Percentiles rank a stretch among this genome's conserved stretches.
These are phyloP conservation scores for Russula earlei DNA, from an alignment of 768 basidiomycete genomes.

Conservation along the genomic window DNA sequence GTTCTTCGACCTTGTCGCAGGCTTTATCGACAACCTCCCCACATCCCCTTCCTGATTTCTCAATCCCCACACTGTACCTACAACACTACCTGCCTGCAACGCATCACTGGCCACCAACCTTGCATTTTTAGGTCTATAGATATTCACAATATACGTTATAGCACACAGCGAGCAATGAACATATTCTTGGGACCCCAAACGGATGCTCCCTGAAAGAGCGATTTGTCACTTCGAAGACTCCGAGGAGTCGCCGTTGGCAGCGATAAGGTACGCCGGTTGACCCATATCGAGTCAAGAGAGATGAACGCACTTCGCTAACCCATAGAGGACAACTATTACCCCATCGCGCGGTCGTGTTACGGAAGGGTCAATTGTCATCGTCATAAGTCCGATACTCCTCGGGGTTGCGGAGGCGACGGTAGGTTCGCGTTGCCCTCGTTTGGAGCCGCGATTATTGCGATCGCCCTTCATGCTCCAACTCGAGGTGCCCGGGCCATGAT, in stretches of 20 bases:
- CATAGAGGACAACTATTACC: not conserved
- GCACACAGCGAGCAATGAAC: slow-evolving; percentile 7
- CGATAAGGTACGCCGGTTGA: not conserved
- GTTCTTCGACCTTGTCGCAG: slow-evolving; percentile 71
- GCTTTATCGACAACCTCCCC: slow-evolving; percentile 60
- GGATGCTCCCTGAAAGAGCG: not conserved
- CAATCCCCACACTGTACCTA: slow-evolving; percentile 2
- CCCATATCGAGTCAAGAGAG: not conserved
- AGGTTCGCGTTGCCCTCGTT: not conserved
- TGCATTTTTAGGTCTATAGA: slow-evolving; percentile 13
- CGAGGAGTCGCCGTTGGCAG: not conserved
- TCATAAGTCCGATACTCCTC: not conserved
- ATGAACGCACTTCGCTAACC: not conserved
- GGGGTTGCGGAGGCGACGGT: not conserved
- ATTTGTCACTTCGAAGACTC: not conserved
- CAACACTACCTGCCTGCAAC: not conserved
- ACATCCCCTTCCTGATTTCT: not conserved
- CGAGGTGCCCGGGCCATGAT: not conserved
- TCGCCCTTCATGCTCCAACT: not conserved
- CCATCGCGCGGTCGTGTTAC: not conserved
- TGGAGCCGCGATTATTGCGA: not conserved
- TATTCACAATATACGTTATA: slow-evolving; percentile 16
- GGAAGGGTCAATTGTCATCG: not conserved
- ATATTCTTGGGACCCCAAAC: not conserved
- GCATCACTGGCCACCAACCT: slow-evolving; percentile 4